Evolutionary conservation across 345 rosid genomes (phyloP).

Genomic region (Gossypium turneri): DNA sequence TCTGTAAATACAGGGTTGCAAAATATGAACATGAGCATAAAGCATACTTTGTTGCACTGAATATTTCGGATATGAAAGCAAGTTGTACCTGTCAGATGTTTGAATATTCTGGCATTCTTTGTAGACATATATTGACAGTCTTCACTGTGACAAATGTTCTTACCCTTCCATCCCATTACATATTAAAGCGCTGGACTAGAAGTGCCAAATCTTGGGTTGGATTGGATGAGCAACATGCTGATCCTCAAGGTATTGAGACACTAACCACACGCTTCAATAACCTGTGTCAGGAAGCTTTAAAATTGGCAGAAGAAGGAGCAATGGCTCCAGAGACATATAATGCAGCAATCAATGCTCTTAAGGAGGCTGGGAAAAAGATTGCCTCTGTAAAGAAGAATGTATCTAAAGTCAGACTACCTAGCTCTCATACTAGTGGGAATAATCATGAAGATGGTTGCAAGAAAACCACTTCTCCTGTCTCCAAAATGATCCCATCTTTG

Average conservation of each 20-base stretch:
- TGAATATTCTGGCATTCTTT: conserved; percentile 59
- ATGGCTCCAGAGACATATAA: conserved; percentile 46
- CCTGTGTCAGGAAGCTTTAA: conserved; percentile 50
- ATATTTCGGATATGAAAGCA: conserved; percentile 44
- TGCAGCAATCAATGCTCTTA: conserved; percentile 38
- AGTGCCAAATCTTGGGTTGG: conserved; percentile 49
- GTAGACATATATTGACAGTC: conserved; percentile 60
- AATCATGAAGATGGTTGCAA: conserved; percentile 36
- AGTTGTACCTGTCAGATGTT: conserved; percentile 69
- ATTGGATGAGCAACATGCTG: conserved; percentile 36
- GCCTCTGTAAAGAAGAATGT: conserved; percentile 43
- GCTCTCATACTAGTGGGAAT: conserved; percentile 37
- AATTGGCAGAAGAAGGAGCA: conserved; percentile 61
- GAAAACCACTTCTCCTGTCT: conserved; percentile 30
- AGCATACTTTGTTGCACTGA: conserved; percentile 41
- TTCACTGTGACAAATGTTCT: conserved; percentile 63
- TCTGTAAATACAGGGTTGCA: conserved; percentile 48
- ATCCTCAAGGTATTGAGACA: conserved; percentile 34
- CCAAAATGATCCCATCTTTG: conserved; percentile 39
- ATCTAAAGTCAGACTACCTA: conserved; percentile 33
- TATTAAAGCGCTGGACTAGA: conserved; percentile 58
- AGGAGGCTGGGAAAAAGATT: conserved; percentile 44
- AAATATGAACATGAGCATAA: conserved; percentile 58
- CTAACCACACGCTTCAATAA: conserved; percentile 52
- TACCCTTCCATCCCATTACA: conserved; percentile 53